Evolutionary conservation across 108 stramenopile species (phyloP), one percentile per base, ranked within the genome.

Genomic region (Cyclostephanos tholiformis): DNA sequence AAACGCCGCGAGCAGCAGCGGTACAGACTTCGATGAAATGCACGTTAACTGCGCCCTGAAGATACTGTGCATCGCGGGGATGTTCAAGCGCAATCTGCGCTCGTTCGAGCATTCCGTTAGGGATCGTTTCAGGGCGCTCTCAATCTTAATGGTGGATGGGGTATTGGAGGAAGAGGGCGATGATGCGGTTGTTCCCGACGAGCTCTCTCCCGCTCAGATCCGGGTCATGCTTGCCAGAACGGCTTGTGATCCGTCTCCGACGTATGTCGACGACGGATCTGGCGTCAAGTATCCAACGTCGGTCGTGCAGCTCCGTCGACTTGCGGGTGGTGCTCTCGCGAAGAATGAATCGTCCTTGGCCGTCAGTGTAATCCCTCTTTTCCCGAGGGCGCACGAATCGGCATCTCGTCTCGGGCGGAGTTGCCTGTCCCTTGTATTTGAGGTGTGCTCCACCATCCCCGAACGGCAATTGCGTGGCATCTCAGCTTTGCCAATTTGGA

Each of bases 391-490:
- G 16, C 69, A 80, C 35, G 86, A 86, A 16, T 82, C 89, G 11
- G 67, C 83, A 9, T 64, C 69, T 26, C 79, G 80, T 13, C 79
- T 94, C 63, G 87, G 85, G 22, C 64, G 73, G 49, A 89, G 86
- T 49, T 92, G 90, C 68, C 89, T 91, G 48, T 66, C 82, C 0
- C 87, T 91, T 51, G 89, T 94, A 5, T 91, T 91, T 68, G 88
- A 90, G 63, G 86, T 94, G 41, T 91, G 89, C 69, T 87, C 86
- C n/a, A 83, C 91, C 20, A 89, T 92, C 65, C 91, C 93, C 2
- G 77, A 74, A 51, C 67, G 82, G 44, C 84, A 89, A 48, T 71
- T 94, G 53, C 53, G 75, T n/a, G 82, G 71, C 22, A 86, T 94
- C 62, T 83, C 89, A 25, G 74, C 88, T 30, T 82, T 94, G 84